Evolutionary conservation across 768 basidiomycete genomes (phyloP), one percentile per base, ranked within the genome.

Genomic region (Sarcodon sp.): DNA sequence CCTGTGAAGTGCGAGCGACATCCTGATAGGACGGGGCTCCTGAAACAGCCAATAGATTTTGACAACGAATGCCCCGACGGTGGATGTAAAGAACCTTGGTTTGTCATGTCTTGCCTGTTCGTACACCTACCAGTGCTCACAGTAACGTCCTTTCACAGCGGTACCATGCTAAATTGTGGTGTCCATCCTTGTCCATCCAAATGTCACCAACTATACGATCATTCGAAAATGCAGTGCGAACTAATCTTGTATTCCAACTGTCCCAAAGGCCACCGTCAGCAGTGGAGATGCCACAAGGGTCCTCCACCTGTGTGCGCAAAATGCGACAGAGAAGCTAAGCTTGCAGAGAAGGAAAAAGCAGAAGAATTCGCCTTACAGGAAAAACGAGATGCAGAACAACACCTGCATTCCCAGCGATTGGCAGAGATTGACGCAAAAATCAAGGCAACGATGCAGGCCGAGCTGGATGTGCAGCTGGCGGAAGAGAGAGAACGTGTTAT

Each of bases 51-150:
- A 0, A 61, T 54, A 1, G 71, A 79, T 9, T 85, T 84, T 43
- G 71, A 77, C 7, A 49, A 48, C 11, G 47, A 68, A 16, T 69
- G 69, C 50, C 81, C 80, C 0, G 79, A 80, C 45, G 82, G 83
- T 7, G 82, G 82, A 2, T 85, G 82, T 50, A 59, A 51, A 3
- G 66, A 71, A 50, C 70, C 73, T 43, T 85, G 83, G 83, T 83
- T 62, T 43, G 68, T 55, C 10, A 35, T 41, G 7, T 41, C 4
- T 41, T 6, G 0, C 13, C 37, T 12, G 16, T 41, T 18, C 37
- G 43, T 27, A 16, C 34, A 33, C 49, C 16, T 38, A 45, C 4
- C 44, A 11, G 10, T 36, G 8, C 31, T 43, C 39, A 15, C 37
- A 3, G 21, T 27, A 27, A 27, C 4, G 21, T 27, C 33, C 18